Base-by-base conservation (phyloP, 1,284 basidiomycete genomes). In the Tilletia setariae region DNA sequence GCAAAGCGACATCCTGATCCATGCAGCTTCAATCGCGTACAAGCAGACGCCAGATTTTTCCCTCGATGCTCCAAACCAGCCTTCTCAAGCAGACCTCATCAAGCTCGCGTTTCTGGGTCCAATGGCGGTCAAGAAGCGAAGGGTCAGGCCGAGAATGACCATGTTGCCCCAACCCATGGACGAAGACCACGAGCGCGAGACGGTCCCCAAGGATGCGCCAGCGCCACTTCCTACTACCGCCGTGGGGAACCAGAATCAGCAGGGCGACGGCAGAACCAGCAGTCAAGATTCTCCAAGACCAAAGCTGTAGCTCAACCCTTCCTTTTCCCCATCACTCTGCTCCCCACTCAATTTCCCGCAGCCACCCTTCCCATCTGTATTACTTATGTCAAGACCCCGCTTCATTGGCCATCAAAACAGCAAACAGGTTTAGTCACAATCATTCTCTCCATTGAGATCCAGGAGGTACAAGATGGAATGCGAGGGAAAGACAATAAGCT, bases 1-100 rank as follows among this genome's bases (percentile, higher is more conserved):
- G n/a, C n/a, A n/a, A n/a, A 75, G 76, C 40, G 79, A 81, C 67
- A 80, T 81, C 32, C 67, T 81, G 8, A 78, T 81, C 53, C 66
- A 70, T 11, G 76, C 77, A 13, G 77, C 79, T 1, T 11, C 32
- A 0, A 69, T 80, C 6, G 79, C 79, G 0, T 81, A 77, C 63
- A 70, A 28, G 0, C 51, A 59, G 2, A 1, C 7, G 2, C 74
- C 79, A 0, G 61, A 70, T 40, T 80, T 73, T 56, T 66, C 64
- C 8, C 43, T 74, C 16, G 16, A 23, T 2, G 66, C 67, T 9
- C 66, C 59, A n/a, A n/a, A 43, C 51, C 46, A 53, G 21, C 42
- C 40, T 21, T 67, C 64, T 15, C 70, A 78, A 25, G 73, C 74
- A 0, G 70, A 70, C 2, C 66, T 81, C 30, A 78, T 81, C 61